Percentiles rank a stretch among this genome's conserved stretches.
These are phyloP conservation scores for Acanthamoeba rhysodes DNA, from an alignment of 208 protist species.

Conservation along the genomic window DNA sequence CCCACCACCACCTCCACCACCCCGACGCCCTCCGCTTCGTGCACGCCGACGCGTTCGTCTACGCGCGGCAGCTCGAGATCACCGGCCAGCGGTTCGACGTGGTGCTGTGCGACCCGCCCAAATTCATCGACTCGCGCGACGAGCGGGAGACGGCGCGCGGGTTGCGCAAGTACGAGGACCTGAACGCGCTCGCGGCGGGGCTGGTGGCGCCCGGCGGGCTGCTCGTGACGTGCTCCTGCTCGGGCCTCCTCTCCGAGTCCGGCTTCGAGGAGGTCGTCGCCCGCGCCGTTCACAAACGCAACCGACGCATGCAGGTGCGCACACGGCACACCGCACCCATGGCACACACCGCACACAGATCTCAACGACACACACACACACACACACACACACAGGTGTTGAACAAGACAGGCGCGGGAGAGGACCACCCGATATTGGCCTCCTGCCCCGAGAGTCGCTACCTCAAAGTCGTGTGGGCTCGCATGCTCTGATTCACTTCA, in stretches of 20 bases:
- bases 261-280: conserved; percentile 40
- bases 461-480: conserved; percentile 51
- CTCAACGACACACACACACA: not conserved
- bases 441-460: conserved; percentile 41
- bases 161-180: conserved; percentile 58
- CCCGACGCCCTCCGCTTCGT: not conserved
- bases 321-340: not conserved
- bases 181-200: conserved; percentile 38
- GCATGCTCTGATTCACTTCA: not conserved
- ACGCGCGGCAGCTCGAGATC: conserved; percentile 49
- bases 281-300: conserved; percentile 17
- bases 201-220: conserved; percentile 29
- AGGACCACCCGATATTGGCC: conserved; percentile 42
- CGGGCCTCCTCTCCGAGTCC: conserved; percentile 43
- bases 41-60: conserved; percentile 53
- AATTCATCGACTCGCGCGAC: conserved; percentile 43
- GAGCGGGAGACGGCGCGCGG: conserved; percentile 10
- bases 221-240: conserved; percentile 51
- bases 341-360: not conserved
- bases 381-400: not conserved
- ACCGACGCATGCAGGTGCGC: conserved; percentile 26
- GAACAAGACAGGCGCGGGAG: conserved; percentile 15
- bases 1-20: no score
- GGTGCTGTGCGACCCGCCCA: conserved; percentile 61
- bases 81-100: conserved; percentile 34